Conservation (phyloP, 192 early-diverging fungal species). For the Rhizophagus prolifer region DNA sequence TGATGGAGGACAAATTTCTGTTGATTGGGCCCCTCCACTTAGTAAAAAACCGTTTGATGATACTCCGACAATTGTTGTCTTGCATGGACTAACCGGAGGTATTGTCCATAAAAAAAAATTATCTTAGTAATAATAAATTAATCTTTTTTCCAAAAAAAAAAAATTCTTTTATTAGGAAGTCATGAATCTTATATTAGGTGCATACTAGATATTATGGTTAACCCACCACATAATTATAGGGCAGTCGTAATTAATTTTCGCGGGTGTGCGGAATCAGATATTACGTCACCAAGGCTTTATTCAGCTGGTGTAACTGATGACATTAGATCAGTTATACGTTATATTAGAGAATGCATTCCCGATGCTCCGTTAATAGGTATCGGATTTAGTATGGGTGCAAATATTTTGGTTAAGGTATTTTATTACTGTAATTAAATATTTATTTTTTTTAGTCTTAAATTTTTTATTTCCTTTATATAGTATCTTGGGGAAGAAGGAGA, state of each 20-base stretch:
- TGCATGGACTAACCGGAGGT: conserved; percentile 92
- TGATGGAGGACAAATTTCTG: conserved; percentile 83
- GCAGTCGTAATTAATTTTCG: conserved; percentile 87
- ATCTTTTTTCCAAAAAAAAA: background rate
- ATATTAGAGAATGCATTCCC: conserved; percentile 58
- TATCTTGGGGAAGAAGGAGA: conserved; percentile 82
- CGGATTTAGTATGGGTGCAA: conserved; percentile 91
- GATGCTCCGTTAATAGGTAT: conserved; percentile 70
- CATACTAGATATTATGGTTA: conserved; percentile 61
- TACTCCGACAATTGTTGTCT: conserved; percentile 76
- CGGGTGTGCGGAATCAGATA: conserved; percentile 80
- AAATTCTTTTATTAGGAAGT: conserved; percentile 39
- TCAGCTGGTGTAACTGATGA: conserved; percentile 83
- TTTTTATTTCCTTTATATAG: conserved; percentile 30
- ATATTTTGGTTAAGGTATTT: conserved; percentile 81
- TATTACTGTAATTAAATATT: background rate
- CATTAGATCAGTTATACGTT: conserved; percentile 55
- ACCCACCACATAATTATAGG: conserved; percentile 62
- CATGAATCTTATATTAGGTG: conserved; percentile 87
- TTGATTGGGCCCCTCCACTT: conserved; percentile 83
- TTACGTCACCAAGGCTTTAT: conserved; percentile 80
- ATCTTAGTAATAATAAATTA: too few relatives aligned
- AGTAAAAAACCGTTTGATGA: conserved; percentile 52
- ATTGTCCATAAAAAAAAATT: background rate
- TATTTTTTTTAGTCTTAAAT: background rate